Base-by-base conservation (phyloP, 1,284 basidiomycete species). In the Trametes polyzona region DNA sequence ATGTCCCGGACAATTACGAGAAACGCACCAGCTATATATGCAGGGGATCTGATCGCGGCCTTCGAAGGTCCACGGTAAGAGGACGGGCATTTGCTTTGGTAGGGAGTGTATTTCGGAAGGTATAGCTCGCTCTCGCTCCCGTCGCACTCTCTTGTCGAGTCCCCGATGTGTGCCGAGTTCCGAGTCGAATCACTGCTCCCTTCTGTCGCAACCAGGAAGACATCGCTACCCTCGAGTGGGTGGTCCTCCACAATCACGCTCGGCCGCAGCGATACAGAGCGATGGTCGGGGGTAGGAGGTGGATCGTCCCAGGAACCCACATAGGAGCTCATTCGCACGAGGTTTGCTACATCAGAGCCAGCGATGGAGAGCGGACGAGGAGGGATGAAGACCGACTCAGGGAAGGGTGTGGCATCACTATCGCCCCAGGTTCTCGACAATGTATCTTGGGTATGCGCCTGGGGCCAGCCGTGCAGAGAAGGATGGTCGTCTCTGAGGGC, bases 231-330 rank as follows among this genome's bases (percentile, higher is more conserved):
- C 4, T 29, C 41, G 12, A 35, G 30, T n/a, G 19, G 33, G 35
- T 4, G 41, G 24, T 27, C 26, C 24, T 36, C 16, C 21, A 21
- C 26, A 9, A n/a, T 6, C 19, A 35, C 19, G 29, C 37, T 47
- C 21, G 46, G n/a, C 19, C 21, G 14, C 27, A 40, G 19, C 16
- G 44, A 47, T 1, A 30, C 12, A 3, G 27, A 46, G 16, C 37
- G 36, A 6, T 26, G 16, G 7, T 46, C 37, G 1, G 52, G 52
- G 30, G 52, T 54, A 14, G 52, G 52, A 26, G 52, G 52, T n/a
- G 52, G 52, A 16, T 47, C 52, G 44, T 54, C 52, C 52, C 52
- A 54, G 19, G n/a, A n/a, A n/a, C 44, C 44, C 1, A 30, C 14
- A 3, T 29, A 41, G 30, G 36, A 27, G 21, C 44, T 29, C 29